A percentile compares a stretch with the other conserved stretches of the same genome.
Conservation (phyloP, 2,329 filamentous ascomycete genomes). For the Pleurostoma richardsiae region DNA sequence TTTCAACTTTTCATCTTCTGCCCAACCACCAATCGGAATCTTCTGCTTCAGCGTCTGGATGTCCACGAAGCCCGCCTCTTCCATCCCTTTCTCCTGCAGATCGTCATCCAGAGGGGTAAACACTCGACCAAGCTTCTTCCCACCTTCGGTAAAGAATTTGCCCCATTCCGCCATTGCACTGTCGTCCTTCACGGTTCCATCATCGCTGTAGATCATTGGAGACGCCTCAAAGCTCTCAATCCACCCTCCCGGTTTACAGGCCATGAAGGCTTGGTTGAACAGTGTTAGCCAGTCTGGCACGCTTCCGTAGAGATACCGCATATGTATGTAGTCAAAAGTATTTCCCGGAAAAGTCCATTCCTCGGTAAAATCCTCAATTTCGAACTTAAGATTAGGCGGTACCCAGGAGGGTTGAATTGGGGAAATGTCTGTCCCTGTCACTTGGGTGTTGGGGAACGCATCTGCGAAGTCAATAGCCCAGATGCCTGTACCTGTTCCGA, state of each 20-base stretch:
- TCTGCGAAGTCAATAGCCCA: slow-evolving; percentile 45
- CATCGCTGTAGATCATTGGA: slow-evolving; percentile 16
- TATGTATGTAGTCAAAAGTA: slow-evolving; percentile 25
- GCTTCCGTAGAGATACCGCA: slow-evolving; percentile 20
- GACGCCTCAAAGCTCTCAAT: slow-evolving; percentile 24
- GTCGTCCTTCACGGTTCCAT: slow-evolving; percentile 15
- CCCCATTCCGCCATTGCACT: slow-evolving; percentile 13
- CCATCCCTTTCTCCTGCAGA: slow-evolving; percentile 11
- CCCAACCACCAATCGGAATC: slow-evolving; percentile 16
- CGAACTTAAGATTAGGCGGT: slow-evolving; percentile 47
- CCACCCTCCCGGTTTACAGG: slow-evolving; percentile 50
- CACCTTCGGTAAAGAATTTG: slow-evolving; percentile 2
- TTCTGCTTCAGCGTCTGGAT: background rate
- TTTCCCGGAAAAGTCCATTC: slow-evolving; percentile 15
- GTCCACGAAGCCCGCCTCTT: slow-evolving; percentile 23
- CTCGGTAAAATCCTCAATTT: slow-evolving; percentile 18
- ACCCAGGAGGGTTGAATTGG: slow-evolving; percentile 52
- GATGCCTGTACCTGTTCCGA: slow-evolving; percentile 49
- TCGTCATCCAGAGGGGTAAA: slow-evolving; percentile 1
- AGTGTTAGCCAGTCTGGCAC: slow-evolving; percentile 22
- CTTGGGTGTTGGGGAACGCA: slow-evolving; percentile 36
- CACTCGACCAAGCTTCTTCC: background rate
- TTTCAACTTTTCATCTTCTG: slow-evolving; percentile 17
- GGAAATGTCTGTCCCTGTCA: slow-evolving; percentile 49
- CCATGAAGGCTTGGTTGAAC: slow-evolving; percentile 21